Evolutionary conservation across 2,329 filamentous ascomycete genomes (phyloP), one percentile per base, ranked within the genome.

Genomic region (Sporothrix luriei): DNA sequence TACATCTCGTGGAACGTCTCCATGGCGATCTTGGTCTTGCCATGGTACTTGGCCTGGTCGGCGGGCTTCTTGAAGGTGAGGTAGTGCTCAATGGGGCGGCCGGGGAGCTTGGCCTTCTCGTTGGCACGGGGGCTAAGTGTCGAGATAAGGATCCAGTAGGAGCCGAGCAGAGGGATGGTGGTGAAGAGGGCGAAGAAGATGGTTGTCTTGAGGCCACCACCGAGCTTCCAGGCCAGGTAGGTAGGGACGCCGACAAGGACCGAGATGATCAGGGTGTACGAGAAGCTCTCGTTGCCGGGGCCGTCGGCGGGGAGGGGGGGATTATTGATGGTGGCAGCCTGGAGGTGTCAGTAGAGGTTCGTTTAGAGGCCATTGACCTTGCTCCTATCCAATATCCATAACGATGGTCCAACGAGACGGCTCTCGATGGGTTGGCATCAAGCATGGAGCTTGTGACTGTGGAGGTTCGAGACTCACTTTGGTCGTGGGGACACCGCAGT

Each of bases 1-100:
- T 97, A 98, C 91, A 94, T 97, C 82, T 97, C 94, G 79, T 96
- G 90, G 85, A 98, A 98, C 29, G 93, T 96, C 84, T 97, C 90
- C 84, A 96, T 90, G 68, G 93, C 90, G 72, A 95, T 93, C 83
- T 91, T 94, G 82, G 87, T 91, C 80, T 85, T 86, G 79, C 92
- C 92, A 75, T 86, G 85, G 82, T 93, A 95, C 81, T 89, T 92
- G 76, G 79, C 77, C 76, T 84, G 78, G 76, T 88, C 85, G 69
- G 79, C 79, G n/a, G 82, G 80, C 74, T 86, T 86, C 82, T 93
- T 91, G 85, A 95, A 95, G 72, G 87, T 90, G 74, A 95, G 88
- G 83, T 98, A 98, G 83, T 94, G 87, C 82, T 97, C 94, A 74
- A 98, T 88, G 68, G 92, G 92, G 72, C 90, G 91, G 75, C 93